Evolutionary conservation across 2,329 filamentous ascomycete genomes (phyloP).

Genomic region (Orbilia quercus): DNA sequence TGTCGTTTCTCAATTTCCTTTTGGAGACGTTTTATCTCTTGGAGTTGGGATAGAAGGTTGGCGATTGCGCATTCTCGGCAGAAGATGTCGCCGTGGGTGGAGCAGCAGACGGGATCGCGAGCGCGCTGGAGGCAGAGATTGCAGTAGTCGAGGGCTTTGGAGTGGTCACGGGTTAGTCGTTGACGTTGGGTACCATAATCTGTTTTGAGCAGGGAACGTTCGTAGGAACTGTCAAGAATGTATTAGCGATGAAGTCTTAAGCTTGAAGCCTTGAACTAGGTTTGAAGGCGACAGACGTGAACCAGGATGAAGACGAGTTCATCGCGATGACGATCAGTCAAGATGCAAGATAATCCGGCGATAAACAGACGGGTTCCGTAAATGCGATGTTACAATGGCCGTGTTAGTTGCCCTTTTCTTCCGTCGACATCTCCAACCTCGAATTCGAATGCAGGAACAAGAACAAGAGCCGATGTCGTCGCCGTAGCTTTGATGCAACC

Average conservation of each 20-base stretch:
- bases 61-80: slow-evolving; percentile 92
- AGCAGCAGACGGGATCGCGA: slow-evolving; percentile 83
- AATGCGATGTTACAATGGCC: too few species aligned
- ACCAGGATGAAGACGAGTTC: slow-evolving; percentile 87
- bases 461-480: slow-evolving; percentile 1
- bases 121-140: slow-evolving; percentile 85
- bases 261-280: not conserved
- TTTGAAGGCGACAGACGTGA: slow-evolving; percentile 69
- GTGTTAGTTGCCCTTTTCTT: not conserved
- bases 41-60: slow-evolving; percentile 89
- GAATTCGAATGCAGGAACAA: not conserved
- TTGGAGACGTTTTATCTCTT: slow-evolving; percentile 86
- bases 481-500: not conserved
- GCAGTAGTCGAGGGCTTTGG: slow-evolving; percentile 90
- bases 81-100: slow-evolving; percentile 83
- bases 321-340: slow-evolving; percentile 32
- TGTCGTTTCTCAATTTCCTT: slow-evolving; percentile 72
- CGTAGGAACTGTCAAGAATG: slow-evolving; percentile 71
- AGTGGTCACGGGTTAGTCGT: slow-evolving; percentile 88
- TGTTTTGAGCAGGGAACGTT: slow-evolving; percentile 82
- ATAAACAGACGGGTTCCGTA: too few species aligned
- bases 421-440: not conserved
- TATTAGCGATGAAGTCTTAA: not conserved
- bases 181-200: slow-evolving; percentile 85
- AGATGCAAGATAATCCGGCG: not conserved